Evolutionary conservation across 495 filamentous ascomycete genomes (phyloP), one percentile per base, ranked within the genome.

Genomic region (Cudoniella acicularis): DNA sequence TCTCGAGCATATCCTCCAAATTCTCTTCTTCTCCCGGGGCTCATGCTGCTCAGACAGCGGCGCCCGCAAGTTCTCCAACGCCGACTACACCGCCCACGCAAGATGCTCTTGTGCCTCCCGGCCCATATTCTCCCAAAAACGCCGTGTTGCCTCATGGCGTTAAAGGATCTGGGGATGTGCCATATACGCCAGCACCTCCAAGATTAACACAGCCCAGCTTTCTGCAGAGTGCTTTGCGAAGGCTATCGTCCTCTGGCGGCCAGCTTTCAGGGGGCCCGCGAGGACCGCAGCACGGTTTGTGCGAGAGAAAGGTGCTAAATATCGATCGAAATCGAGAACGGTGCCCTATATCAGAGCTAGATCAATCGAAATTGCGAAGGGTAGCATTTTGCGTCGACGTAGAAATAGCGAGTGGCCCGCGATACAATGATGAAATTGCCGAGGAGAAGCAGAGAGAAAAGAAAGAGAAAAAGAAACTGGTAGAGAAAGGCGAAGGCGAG

Each of bases 381-480:
- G 94, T 98, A 1, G 89, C 92, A 1, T 98, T 98, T 65, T 96
- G 89, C 63, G 94, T 98, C 2, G 94, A 98, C 70, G 94, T 98
- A 11, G 94, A 98, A 73, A 94, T 98, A 66, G 92, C 94, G 43
- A 78, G 74, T 22, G 78, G 79, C 69, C 79, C 80, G 3, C 76
- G 73, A 59, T 82, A 87, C 61, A 68, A 56, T 20, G 79, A 79
- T 21, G 70, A 73, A 21, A 18, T 62, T 21, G 21, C 50, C 1
- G 59, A 51, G 18, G 66, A 66, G 18, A 67, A 71, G 46, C 73
- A 72, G 56, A 72, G 70, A 54, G 79, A 83, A 49, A 75, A 86
- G 75, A 70, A 69, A 36, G 71, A 87, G 72, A 85, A 87, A 60
- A 83, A 82, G 56, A 90, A 87, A 68, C 66, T 78, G 4, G 85